A percentile compares a stretch with the other conserved stretches of the same genome.
Evolutionary conservation across 192 early-diverging fungal genomes (phyloP).

Genomic region (Coemansia sp.): DNA sequence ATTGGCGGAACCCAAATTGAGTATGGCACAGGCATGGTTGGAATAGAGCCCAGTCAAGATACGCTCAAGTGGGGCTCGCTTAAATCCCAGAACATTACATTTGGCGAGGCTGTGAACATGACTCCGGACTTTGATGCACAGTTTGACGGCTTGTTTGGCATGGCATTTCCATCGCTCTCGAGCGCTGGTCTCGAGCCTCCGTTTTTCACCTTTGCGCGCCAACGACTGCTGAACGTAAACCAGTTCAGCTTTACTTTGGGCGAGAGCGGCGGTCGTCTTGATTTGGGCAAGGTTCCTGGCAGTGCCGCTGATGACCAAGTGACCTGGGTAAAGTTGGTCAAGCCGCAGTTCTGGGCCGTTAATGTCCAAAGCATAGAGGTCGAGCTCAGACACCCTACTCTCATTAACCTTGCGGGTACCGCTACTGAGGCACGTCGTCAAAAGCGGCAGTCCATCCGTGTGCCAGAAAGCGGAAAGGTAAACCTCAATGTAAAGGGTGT

Average conservation of each 20-base stretch:
- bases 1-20: constrained; percentile 23
- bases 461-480: constrained; percentile 4
- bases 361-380: constrained; percentile 28
- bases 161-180: constrained; percentile 48
- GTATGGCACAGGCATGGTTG: constrained; percentile 52
- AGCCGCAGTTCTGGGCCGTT: constrained; percentile 53
- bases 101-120: constrained; percentile 48
- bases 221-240: constrained; percentile 38
- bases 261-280: constrained; percentile 42
- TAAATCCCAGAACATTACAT: constrained; percentile 31
- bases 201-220: constrained; percentile 34
- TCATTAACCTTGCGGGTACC: neutral
- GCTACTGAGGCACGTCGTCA: neutral
- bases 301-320: neutral
- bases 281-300: constrained; percentile 28
- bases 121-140: constrained; percentile 50
- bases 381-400: neutral
- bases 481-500: constrained; percentile 17
- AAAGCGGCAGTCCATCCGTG: constrained; percentile 7
- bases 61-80: constrained; percentile 40
- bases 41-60: constrained; percentile 38
- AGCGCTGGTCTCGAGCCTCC: constrained; percentile 47
- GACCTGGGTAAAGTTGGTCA: constrained; percentile 41
- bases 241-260: constrained; percentile 50
- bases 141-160: constrained; percentile 54